Conservation (phyloP, 2,329 filamentous ascomycete genomes). For the Claviceps paspali region DNA sequence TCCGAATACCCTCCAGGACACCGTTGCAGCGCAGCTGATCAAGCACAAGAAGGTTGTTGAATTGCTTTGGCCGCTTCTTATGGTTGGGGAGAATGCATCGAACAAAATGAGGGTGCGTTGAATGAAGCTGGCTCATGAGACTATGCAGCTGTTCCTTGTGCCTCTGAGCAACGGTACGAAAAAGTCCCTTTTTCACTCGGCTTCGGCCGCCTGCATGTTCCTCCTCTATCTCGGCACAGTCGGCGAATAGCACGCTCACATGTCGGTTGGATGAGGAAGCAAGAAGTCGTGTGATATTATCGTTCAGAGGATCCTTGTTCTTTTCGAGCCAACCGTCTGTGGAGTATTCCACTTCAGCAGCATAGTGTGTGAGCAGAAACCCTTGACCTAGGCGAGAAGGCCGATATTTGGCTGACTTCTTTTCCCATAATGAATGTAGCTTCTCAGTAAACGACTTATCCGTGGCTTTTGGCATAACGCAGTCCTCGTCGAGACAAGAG, state of each 20-base stretch:
- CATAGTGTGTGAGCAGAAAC: slow-evolving; percentile 93
- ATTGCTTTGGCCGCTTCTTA: slow-evolving; percentile 89
- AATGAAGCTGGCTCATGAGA: slow-evolving; percentile 85
- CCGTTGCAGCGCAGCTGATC: slow-evolving; percentile 97
- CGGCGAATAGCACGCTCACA: slow-evolving; percentile 68
- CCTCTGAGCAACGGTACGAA: slow-evolving; percentile 88
- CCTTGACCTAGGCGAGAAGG: slow-evolving; percentile 77
- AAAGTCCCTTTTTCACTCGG: slow-evolving; percentile 90
- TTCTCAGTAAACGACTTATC: slow-evolving; percentile 97
- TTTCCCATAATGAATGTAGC: slow-evolving; percentile 90
- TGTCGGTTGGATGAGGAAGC: slow-evolving; percentile 71
- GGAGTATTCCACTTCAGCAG: slow-evolving; percentile 92
- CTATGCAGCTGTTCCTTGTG: slow-evolving; percentile 98
- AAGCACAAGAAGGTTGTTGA: slow-evolving; percentile 80
- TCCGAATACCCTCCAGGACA: slow-evolving; percentile 96
- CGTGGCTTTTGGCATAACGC: slow-evolving; percentile 96
- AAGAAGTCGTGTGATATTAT: slow-evolving; percentile 84
- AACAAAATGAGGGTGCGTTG: slow-evolving; percentile 95
- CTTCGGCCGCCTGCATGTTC: slow-evolving; percentile 52
- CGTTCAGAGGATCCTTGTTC: slow-evolving; percentile 96
- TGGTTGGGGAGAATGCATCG: slow-evolving; percentile 96
- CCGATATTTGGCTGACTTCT: slow-evolving; percentile 87
- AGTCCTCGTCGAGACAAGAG: slow-evolving; percentile 93
- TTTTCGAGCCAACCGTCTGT: slow-evolving; percentile 95
- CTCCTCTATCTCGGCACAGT: slow-evolving; percentile 74